A percentile compares a stretch with the other conserved stretches of the same genome.
phyloP scores from a whole-genome alignment of 352 stramenopile species.

The Thraustotheca clavata region DNA sequence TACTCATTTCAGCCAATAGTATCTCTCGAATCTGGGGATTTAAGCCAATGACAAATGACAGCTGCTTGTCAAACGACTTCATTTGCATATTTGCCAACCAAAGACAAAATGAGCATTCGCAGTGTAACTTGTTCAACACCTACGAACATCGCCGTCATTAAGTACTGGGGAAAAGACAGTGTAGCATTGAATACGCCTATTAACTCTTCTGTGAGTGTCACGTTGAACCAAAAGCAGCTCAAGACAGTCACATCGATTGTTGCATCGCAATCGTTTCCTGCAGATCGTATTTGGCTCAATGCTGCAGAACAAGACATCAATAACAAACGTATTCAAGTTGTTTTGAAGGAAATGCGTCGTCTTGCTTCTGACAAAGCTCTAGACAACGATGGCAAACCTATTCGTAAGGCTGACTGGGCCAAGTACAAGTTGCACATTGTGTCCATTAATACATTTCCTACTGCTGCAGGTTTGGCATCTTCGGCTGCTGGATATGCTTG shows the following conservation, averaged over 20 bases:
- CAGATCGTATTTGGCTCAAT: conserved; percentile 96
- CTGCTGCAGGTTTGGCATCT: conserved; percentile 94
- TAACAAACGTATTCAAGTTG: conserved; percentile 75
- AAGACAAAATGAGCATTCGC: conserved; percentile 19
- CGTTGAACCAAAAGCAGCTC: conserved; percentile 92
- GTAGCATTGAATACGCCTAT: conserved; percentile 92
- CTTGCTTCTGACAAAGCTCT: conserved; percentile 26
- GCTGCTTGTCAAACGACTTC: conserved; percentile 1
- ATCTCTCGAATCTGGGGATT: neutral
- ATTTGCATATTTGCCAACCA: conserved; percentile 5
- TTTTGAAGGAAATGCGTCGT: conserved; percentile 58
- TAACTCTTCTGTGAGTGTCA: conserved; percentile 96
- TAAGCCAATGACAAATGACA: neutral
- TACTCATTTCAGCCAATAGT: too few relatives aligned
- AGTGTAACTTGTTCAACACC: conserved; percentile 84
- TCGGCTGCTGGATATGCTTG: conserved; percentile 96
- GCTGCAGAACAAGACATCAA: conserved; percentile 75
- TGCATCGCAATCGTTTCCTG: conserved; percentile 49
- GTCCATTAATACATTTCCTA: conserved; percentile 98
- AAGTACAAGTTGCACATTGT: conserved; percentile 87
- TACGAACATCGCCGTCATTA: conserved; percentile 98
- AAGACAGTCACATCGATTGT: conserved; percentile 91
- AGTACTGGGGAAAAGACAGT: conserved; percentile 98
- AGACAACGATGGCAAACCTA: conserved; percentile 19
- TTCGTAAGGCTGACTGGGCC: conserved; percentile 16